phyloP scores from a whole-genome alignment of 2,329 filamentous ascomycete species.

The Venturia pyrina region DNA sequence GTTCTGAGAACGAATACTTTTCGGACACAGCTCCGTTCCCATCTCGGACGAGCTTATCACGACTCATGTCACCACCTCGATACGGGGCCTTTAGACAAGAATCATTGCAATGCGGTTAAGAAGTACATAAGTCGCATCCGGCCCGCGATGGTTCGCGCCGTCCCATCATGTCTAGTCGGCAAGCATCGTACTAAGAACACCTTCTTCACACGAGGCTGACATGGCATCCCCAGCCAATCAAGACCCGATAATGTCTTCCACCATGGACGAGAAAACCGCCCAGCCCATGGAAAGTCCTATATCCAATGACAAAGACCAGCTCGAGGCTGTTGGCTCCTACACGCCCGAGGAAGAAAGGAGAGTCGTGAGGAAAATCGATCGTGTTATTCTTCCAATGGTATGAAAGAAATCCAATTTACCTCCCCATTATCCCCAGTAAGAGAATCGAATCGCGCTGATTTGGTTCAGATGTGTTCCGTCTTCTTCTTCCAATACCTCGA shows the following conservation, averaged over 20 bases:
- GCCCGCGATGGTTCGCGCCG: not conserved
- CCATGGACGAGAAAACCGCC: not conserved
- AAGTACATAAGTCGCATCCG: not conserved
- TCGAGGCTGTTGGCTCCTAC: not conserved
- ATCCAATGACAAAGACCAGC: not conserved
- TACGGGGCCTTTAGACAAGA: not conserved
- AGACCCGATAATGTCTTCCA: not conserved
- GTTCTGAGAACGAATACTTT: not conserved
- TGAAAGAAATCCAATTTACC: no score
- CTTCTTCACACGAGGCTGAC: not conserved
- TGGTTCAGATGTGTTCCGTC: constrained; percentile 6
- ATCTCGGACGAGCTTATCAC: not conserved
- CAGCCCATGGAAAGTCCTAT: not conserved
- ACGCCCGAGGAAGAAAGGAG: not conserved
- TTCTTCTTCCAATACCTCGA: constrained; percentile 30
- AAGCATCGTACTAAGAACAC: not conserved
- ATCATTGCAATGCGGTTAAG: not conserved
- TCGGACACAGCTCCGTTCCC: not conserved
- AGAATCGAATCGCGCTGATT: no score
- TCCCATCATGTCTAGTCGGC: not conserved
- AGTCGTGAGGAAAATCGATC: not conserved
- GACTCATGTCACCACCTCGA: not conserved
- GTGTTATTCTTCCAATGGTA: not conserved
- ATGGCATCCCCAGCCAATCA: not conserved
- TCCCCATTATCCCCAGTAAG: no score